These are phyloP conservation scores for Populus euphratica DNA, from an alignment of 345 rosid genomes.

Conservation along the genomic window DNA sequence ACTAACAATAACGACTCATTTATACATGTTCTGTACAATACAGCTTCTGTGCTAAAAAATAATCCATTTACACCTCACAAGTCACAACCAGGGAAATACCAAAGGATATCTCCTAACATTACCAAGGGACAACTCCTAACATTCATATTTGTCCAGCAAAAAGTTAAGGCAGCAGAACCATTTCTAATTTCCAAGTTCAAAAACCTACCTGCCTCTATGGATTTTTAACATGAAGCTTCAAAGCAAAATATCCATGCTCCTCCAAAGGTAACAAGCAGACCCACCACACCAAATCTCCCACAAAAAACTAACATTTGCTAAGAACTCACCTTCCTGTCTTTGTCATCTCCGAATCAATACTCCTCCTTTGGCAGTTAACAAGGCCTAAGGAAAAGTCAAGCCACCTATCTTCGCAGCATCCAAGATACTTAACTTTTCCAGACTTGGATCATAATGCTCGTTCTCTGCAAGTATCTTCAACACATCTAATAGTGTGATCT, in stretches of 20 bases:
- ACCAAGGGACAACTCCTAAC: neutral
- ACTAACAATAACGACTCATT: neutral
- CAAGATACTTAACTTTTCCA: neutral
- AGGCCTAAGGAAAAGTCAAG: slow-evolving; percentile 23
- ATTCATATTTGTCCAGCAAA: neutral
- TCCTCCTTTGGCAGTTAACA: neutral
- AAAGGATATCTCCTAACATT: neutral
- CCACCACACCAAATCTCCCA: neutral
- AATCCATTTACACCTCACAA: neutral
- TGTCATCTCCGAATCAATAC: neutral
- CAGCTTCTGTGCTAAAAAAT: neutral
- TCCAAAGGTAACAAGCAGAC: neutral
- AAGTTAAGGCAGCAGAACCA: neutral
- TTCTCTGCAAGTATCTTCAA: slow-evolving; percentile 21
- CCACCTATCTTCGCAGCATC: slow-evolving; percentile 18
- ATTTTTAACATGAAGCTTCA: neutral
- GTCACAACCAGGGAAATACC: neutral
- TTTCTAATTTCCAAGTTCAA: neutral
- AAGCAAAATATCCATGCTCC: neutral
- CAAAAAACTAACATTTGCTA: neutral
- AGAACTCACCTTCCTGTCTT: neutral
- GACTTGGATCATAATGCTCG: neutral
- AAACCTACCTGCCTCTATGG: neutral
- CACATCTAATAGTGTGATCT: slow-evolving; percentile 22
- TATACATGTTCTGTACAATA: neutral